These are phyloP conservation scores for Begonia loranthoides DNA, from an alignment of 306 rosid species.

Conservation along the genomic window DNA sequence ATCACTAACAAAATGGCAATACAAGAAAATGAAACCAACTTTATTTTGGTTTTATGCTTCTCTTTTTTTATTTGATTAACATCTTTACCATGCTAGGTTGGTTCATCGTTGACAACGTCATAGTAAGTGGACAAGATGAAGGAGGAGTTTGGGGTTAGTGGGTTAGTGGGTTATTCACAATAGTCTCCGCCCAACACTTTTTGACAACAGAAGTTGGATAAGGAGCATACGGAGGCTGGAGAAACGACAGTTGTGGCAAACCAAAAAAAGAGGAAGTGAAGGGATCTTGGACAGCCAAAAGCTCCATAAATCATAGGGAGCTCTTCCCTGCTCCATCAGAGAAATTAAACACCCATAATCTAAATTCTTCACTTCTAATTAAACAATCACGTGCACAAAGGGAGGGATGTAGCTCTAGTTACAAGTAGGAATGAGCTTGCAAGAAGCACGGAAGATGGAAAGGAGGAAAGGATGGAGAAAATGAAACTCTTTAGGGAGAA, in stretches of 20 bases:
- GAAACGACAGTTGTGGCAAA: constrained; percentile 19
- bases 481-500: too few relatives aligned
- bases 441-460: too few relatives aligned
- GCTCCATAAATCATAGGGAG: constrained; percentile 72
- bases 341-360: too few relatives aligned
- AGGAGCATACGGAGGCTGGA: constrained; percentile 10
- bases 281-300: constrained; percentile 34
- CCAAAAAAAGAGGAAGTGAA: constrained; percentile 27
- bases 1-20: constrained; percentile 1
- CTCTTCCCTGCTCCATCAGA: constrained; percentile 12
- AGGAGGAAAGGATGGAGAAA: too few relatives aligned
- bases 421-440: too few relatives aligned
- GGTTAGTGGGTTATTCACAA: constrained; percentile 53
- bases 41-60: constrained; percentile 30
- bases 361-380: too few relatives aligned
- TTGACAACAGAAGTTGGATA: constrained; percentile 13
- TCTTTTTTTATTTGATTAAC: constrained; percentile 1
- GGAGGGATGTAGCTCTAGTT: too few relatives aligned
- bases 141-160: constrained; percentile 79
- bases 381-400: too few relatives aligned
- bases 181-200: constrained; percentile 30
- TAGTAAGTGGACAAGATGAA: constrained; percentile 67
- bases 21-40: constrained; percentile 25
- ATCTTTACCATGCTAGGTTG: constrained; percentile 10
- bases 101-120: constrained; percentile 52